phyloP scores from a whole-genome alignment of 768 basidiomycete species.

The Bullera alba region DNA sequence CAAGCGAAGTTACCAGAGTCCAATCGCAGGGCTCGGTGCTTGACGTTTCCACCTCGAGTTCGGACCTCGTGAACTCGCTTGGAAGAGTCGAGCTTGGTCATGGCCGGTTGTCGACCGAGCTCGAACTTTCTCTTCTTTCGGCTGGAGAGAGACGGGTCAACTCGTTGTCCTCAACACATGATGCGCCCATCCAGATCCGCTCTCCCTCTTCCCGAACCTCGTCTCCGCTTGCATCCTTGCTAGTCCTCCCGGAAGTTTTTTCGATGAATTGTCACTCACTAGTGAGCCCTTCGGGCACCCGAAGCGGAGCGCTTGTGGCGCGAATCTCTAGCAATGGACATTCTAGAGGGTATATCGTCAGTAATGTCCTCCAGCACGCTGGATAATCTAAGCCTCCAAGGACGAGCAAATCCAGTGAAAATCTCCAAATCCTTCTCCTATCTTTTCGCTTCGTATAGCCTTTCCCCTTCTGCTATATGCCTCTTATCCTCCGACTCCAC shows the following conservation, averaged over 20 bases:
- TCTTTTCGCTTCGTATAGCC: too few species aligned
- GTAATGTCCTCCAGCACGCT: too few species aligned
- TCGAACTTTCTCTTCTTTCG: constrained; percentile 99
- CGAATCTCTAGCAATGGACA: constrained; percentile 92
- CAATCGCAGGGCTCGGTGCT: constrained; percentile 91
- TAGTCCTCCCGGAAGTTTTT: too few species aligned
- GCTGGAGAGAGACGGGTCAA: constrained; percentile 76
- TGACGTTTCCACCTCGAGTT: constrained; percentile 89
- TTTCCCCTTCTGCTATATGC: too few species aligned
- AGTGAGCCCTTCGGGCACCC: constrained; percentile 49
- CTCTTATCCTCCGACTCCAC: too few species aligned
- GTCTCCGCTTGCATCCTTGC: too few species aligned
- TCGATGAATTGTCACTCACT: constrained; percentile 29
- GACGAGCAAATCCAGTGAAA: too few species aligned
- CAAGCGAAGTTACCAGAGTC: constrained; percentile 98
- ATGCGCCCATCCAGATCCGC: background rate
- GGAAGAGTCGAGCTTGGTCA: constrained; percentile 80
- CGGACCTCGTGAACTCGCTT: constrained; percentile 95
- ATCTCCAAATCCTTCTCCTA: too few species aligned
- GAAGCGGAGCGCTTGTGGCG: constrained; percentile 94
- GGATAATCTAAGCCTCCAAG: too few species aligned
- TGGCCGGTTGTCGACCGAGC: constrained; percentile 95
- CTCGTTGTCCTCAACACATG: constrained; percentile 51
- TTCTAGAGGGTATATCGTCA: constrained; percentile 17
- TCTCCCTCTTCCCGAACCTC: too few species aligned